A percentile compares a stretch with the other conserved stretches of the same genome.
These are phyloP conservation scores for Hordeum pubiflorum DNA, from an alignment of 202 grass and related monocot genomes.

Conservation along the genomic window DNA sequence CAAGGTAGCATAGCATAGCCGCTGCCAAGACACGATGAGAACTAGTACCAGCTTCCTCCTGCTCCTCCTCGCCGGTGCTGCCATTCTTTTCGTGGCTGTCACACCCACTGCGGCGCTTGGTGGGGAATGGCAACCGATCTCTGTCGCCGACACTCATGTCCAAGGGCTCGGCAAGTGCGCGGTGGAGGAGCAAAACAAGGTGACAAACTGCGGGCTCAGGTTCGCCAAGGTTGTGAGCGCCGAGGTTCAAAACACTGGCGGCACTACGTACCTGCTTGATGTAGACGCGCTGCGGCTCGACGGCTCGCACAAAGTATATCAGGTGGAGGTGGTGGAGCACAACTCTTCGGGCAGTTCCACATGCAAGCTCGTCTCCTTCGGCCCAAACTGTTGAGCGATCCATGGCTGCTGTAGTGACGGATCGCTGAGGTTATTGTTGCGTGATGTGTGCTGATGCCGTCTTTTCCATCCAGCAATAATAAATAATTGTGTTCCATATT, in stretches of 20 bases:
- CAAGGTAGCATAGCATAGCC: background rate
- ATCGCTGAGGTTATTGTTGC: background rate
- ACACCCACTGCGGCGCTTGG: background rate
- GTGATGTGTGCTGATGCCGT: background rate
- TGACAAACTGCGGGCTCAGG: background rate
- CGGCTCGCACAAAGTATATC: background rate
- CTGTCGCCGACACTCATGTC: background rate
- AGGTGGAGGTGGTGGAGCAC: background rate
- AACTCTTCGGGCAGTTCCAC: background rate
- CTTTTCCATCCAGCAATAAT: background rate
- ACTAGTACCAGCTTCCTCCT: background rate
- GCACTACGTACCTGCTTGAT: background rate
- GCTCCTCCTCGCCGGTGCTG: background rate
- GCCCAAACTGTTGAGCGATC: background rate
- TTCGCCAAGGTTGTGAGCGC: background rate
- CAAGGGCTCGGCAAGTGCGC: background rate
- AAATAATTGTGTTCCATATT: background rate
- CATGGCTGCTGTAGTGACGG: background rate
- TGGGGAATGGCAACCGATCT: background rate
- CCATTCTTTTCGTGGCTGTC: background rate
- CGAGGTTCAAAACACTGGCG: background rate
- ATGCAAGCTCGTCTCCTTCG: background rate
- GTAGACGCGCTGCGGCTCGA: background rate
- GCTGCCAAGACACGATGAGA: background rate
- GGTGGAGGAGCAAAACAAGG: background rate